phyloP scores from a whole-genome alignment of 2,329 filamentous ascomycete genomes.

The Cytospora mali region DNA sequence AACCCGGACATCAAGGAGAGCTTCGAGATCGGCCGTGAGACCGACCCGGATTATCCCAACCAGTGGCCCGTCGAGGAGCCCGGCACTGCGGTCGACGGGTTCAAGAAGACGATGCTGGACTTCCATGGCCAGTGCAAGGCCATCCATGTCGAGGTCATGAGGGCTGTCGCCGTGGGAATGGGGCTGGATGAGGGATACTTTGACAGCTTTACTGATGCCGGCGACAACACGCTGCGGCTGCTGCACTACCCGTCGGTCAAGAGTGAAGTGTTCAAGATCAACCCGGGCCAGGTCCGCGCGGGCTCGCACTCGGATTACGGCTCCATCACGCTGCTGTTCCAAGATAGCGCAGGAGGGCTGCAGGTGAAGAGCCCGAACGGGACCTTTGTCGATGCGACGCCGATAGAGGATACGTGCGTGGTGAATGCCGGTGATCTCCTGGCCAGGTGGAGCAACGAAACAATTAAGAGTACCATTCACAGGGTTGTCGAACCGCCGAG shows the following conservation, averaged over 20 bases:
- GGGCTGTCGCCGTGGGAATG: constrained; percentile 82
- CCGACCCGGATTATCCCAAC: constrained; percentile 66
- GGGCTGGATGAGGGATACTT: constrained; percentile 73
- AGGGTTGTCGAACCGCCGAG: constrained; percentile 83
- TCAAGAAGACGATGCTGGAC: constrained; percentile 70
- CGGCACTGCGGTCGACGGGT: constrained; percentile 53
- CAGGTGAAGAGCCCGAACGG: constrained; percentile 71
- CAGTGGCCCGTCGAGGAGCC: constrained; percentile 68
- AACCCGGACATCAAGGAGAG: constrained; percentile 69
- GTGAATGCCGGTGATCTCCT: constrained; percentile 89
- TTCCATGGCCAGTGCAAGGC: constrained; percentile 77
- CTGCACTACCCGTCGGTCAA: constrained; percentile 75
- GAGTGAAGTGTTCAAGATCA: constrained; percentile 65
- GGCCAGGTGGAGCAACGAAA: constrained; percentile 87
- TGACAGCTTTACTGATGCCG: constrained; percentile 70
- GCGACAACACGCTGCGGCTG: constrained; percentile 72
- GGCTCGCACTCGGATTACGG: constrained; percentile 75
- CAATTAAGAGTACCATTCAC: constrained; percentile 87
- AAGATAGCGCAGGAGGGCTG: constrained; percentile 58
- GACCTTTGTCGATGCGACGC: constrained; percentile 79
- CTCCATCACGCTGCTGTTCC: constrained; percentile 64
- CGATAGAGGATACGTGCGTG: constrained; percentile 79
- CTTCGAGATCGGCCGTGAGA: constrained; percentile 65
- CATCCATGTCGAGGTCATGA: constrained; percentile 78
- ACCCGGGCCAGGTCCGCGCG: constrained; percentile 71